Evolutionary conservation across 495 filamentous ascomycete species (phyloP), one percentile per base, ranked within the genome.

Genomic region (Penicillium antarcticum): DNA sequence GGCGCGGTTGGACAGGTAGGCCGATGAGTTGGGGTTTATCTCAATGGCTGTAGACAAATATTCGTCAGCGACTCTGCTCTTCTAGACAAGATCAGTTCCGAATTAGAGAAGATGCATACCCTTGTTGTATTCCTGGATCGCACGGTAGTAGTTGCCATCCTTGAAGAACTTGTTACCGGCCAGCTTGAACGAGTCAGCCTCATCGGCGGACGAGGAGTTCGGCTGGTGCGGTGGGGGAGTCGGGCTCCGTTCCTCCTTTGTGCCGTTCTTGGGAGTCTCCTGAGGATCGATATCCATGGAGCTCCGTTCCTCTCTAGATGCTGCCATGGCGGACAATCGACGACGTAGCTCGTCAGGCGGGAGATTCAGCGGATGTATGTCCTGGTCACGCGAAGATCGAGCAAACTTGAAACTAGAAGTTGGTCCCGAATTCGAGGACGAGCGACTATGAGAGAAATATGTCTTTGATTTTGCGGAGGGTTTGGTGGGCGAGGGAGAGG

Each of bases 101-200:
- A 36, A 13, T 29, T 10, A 13, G 19, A 35, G 16, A 36, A 33
- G 18, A 45, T 31, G 58, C 71, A 53, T 69, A 96, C 91, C 94
- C 81, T 95, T 96, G 44, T 87, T 91, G 65, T 97, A 98, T 65
- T 95, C 89, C 55, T 88, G 81, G 61, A 97, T 88, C 17, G 95
- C 92, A 57, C 85, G 84, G 34, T 74, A 71, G 65, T 91, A 98
- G 56, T 97, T 86, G 60, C 85, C 86, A 50, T 88, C 85, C 75
- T 96, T 97, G 78, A 96, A 98, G 62, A 87, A 92, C 61, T 92
- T 95, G 74, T 98, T 98, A 26, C 94, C 94, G 21, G 87, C 82
- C 57, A 89, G 80, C 74, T 98, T 98, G 80, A 85, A 95, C 16
- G 80, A 80, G 66, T 97, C 94, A 5, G 91, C 89, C 58, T 96